These are phyloP conservation scores for Auxenochlorella pyrenoidosa DNA, from an alignment of 139 green algal species.

Conservation along the genomic window DNA sequence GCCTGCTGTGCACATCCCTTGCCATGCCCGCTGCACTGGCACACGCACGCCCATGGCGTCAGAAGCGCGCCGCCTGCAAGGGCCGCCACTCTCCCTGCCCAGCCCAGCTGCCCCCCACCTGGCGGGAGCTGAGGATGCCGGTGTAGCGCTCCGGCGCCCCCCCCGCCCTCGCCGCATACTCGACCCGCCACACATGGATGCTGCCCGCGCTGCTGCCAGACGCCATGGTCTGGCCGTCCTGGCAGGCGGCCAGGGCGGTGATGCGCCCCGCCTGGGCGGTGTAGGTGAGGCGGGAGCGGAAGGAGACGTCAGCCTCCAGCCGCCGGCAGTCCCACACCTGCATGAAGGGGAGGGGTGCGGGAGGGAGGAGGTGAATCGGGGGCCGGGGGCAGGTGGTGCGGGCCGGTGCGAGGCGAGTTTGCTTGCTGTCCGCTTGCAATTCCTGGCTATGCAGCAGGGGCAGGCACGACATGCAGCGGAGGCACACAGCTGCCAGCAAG, in stretches of 20 bases:
- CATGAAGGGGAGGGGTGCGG: too few relatives aligned
- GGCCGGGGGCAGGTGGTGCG: neutral
- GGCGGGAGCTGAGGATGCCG: slow-evolving; percentile 41
- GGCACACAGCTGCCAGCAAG: too few relatives aligned
- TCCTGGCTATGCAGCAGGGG: too few relatives aligned
- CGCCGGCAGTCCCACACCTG: slow-evolving; percentile 91
- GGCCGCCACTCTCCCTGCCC: too few relatives aligned
- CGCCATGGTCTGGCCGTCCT: slow-evolving; percentile 71
- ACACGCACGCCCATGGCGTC: too few relatives aligned
- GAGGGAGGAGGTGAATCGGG: neutral
- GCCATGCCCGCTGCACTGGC: too few relatives aligned
- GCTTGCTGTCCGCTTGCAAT: too few relatives aligned
- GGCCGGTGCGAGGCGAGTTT: too few relatives aligned
- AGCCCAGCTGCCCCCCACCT: neutral
- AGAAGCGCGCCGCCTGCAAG: too few relatives aligned
- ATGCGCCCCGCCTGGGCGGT: slow-evolving; percentile 60
- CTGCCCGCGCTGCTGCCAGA: slow-evolving; percentile 68
- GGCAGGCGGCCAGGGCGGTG: slow-evolving; percentile 53
- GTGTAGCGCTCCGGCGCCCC: slow-evolving; percentile 69
- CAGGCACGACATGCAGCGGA: too few relatives aligned
- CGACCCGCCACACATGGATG: slow-evolving; percentile 90
- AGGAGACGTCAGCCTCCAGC: slow-evolving; percentile 90
- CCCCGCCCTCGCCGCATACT: slow-evolving; percentile 64
- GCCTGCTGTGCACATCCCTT: too few relatives aligned
- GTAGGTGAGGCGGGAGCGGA: slow-evolving; percentile 88